Evolutionary conservation across 2,329 filamentous ascomycete species (phyloP).

Genomic region (Clarireedia paspali): DNA sequence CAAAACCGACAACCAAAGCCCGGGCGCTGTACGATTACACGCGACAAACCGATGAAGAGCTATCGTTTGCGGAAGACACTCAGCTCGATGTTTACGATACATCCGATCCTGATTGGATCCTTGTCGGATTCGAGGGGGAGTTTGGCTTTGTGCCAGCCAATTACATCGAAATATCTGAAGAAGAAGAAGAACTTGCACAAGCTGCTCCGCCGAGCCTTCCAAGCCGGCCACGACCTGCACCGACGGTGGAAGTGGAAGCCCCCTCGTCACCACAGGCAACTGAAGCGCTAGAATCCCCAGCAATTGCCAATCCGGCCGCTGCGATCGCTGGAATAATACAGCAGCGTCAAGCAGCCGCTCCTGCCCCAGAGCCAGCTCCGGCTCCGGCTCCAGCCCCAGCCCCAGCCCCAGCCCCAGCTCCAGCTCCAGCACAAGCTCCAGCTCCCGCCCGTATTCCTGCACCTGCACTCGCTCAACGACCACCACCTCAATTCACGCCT

Average conservation of each 20-base stretch:
- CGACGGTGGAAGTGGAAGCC: conserved; percentile 19
- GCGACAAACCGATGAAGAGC: conserved; percentile 92
- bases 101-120: conserved; percentile 91
- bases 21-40: conserved; percentile 98
- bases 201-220: conserved; percentile 29
- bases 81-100: conserved; percentile 78
- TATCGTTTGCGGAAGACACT: conserved; percentile 89
- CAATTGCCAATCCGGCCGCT: conserved; percentile 26
- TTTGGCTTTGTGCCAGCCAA: conserved; percentile 95
- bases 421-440: too few relatives aligned
- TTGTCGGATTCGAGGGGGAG: conserved; percentile 76
- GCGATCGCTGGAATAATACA: conserved; percentile 50
- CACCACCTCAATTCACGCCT: conserved; percentile 52
- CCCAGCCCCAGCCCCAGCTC: too few relatives aligned
- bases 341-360: conserved; percentile 16
- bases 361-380: conserved; percentile 35
- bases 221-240: conserved; percentile 28
- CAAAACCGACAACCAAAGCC: conserved; percentile 59
- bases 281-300: conserved; percentile 14
- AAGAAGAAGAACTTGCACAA: conserved; percentile 28
- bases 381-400: not conserved
- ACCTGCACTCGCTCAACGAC: conserved; percentile 16
- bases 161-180: conserved; percentile 69
- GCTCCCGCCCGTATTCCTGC: conserved; percentile 15
- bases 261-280: conserved; percentile 20